These are phyloP conservation scores for Acacia concinna DNA, from an alignment of 331 rosid species.

Conservation along the genomic window DNA sequence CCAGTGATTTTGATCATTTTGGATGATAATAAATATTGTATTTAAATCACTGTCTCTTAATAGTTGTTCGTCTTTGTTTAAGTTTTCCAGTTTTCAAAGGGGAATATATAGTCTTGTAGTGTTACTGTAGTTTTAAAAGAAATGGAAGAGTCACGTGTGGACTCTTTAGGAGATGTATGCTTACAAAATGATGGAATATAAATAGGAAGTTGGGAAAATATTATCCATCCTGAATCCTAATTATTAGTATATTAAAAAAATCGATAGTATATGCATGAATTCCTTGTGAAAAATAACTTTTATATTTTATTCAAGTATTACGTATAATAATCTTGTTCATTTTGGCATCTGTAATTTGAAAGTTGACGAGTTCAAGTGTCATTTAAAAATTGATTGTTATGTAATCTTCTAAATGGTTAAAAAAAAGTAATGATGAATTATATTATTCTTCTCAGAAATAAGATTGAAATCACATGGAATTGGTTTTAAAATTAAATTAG, in stretches of 20 bases:
- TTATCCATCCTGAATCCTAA: background rate
- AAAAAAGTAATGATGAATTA: background rate
- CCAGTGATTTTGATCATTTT: background rate
- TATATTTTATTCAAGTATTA: background rate
- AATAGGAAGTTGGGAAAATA: background rate
- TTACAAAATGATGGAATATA: background rate
- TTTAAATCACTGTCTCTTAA: background rate
- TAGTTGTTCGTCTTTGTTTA: background rate
- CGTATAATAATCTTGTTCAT: background rate
- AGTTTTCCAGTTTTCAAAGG: background rate
- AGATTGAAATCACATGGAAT: background rate
- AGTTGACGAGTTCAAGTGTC: background rate
- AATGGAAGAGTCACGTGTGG: background rate
- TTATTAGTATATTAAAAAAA: background rate
- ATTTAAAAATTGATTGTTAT: background rate
- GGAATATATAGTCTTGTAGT: background rate
- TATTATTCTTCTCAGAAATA: background rate
- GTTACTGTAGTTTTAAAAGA: background rate
- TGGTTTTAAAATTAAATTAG: no score
- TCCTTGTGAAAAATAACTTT: background rate
- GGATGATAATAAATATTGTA: background rate
- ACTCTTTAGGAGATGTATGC: background rate
- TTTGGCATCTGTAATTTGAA: background rate
- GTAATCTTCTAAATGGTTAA: background rate
- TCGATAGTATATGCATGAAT: background rate